Evolutionary conservation across 768 basidiomycete genomes (phyloP), one percentile per base, ranked within the genome.

Genomic region (Suillus paluster): DNA sequence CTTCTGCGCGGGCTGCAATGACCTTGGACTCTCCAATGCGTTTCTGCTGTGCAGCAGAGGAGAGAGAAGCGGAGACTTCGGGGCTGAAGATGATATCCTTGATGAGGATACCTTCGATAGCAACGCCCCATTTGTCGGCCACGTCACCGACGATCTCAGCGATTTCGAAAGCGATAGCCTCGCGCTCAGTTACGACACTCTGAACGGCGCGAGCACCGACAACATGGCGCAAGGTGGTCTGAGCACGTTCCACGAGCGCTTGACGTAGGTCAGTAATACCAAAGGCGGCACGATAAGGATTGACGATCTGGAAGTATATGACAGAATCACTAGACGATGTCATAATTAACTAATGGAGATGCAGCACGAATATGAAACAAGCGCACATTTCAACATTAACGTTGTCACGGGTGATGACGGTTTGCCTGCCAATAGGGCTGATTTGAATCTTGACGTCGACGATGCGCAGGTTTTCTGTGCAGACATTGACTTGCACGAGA

Each of bases 361-460:
- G 50, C n/a, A 46, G 17, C 30, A 41, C 0, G 7, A 21, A 49
- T 21, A 17, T 25, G 25, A 12, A 8, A 58, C 48, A 58, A 57
- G 80, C 87, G 48, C 71, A 91, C 91, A 95, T 94, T 69, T 94
- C 92, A 64, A 96, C 93, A 66, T 94, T 95, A 74, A 97, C 96
- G 70, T 97, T 97, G 80, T 97, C 95, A 61, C 94, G 88, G 41
- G 96, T 97, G 76, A 97, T 95, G 71, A 98, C 96, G 44, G 81
- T 86, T 78, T 95, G 94, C 58, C 88, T 81, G 56, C 94, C 94
- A 69, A 96, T 94, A 27, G 90, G 79, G 66, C 87, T 91, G 68
- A 98, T 95, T 75, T 97, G 95, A 66, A 99, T 97, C 77, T 96
- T 97, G 76, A 98, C 95, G 71, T 97, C 93, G 66, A 98, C 94